phyloP scores from a whole-genome alignment of 306 rosid species.

The Glycine soja region DNA sequence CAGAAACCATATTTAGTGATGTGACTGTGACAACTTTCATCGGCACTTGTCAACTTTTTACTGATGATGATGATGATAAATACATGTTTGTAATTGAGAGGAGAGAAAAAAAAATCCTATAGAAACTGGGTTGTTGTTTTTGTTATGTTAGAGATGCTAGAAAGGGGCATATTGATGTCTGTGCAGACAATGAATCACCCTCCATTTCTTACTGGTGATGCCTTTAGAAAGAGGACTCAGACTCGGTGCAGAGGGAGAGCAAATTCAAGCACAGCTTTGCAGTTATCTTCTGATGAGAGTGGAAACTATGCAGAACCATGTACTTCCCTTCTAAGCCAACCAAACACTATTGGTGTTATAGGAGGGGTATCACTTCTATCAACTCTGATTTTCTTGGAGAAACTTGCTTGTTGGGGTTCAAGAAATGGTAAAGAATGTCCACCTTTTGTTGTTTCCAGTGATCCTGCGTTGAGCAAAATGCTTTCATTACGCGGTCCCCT shows the following conservation, averaged over 20 bases:
- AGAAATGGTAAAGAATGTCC: constrained; percentile 68
- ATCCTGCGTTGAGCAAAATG: constrained; percentile 60
- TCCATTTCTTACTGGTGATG: constrained; percentile 44
- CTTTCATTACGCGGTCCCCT: constrained; percentile 48
- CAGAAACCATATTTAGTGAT: constrained; percentile 39
- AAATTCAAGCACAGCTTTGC: constrained; percentile 44
- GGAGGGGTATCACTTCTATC: constrained; percentile 82
- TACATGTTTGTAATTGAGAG: constrained; percentile 19
- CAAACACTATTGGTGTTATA: constrained; percentile 76
- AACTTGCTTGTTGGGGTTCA: constrained; percentile 77
- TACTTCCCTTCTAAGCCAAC: constrained; percentile 58
- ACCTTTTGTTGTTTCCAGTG: constrained; percentile 83
- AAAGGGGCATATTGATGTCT: constrained; percentile 53
- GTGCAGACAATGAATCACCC: constrained; percentile 48
- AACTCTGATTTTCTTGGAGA: constrained; percentile 83
- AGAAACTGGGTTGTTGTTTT: neutral
- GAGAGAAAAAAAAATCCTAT: neutral
- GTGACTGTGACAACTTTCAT: constrained; percentile 28
- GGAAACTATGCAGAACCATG: constrained; percentile 49
- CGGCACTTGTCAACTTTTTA: constrained; percentile 37
- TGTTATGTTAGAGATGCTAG: constrained; percentile 43
- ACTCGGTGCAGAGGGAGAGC: constrained; percentile 45
- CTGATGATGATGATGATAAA: constrained; percentile 23
- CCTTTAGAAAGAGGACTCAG: constrained; percentile 42
- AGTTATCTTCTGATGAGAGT: constrained; percentile 57